Evolutionary conservation across 2,329 filamentous ascomycete species (phyloP).

Genomic region (Dactylellina drechsleri): DNA sequence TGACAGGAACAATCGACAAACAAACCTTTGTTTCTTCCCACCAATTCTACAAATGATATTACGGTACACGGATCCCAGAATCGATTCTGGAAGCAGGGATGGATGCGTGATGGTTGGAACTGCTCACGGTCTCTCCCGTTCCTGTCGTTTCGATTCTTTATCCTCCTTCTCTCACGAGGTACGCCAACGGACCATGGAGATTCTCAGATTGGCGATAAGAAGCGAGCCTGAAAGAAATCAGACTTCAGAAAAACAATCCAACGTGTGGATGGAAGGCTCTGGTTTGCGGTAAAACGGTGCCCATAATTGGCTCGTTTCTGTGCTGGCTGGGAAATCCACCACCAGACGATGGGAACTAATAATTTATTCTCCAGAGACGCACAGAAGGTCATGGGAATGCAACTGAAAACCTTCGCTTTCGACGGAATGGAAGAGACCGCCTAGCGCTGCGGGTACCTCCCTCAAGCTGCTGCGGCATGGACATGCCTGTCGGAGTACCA

Average conservation of each 20-base stretch:
- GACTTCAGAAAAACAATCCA: conserved; percentile 28
- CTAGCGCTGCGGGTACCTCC: conserved; percentile 21
- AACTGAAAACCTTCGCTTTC: conserved; percentile 24
- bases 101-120: too few relatives aligned
- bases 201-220: conserved; percentile 50
- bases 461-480: conserved; percentile 41
- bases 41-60: too few relatives aligned
- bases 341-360: conserved; percentile 36
- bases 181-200: conserved; percentile 18
- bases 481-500: conserved; percentile 27
- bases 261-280: conserved; percentile 28
- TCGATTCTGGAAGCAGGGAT: background rate
- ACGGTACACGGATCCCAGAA: background rate
- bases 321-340: conserved; percentile 31
- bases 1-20: too few relatives aligned
- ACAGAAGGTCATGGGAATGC: conserved; percentile 42
- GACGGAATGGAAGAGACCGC: conserved; percentile 15
- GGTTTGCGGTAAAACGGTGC: conserved; percentile 18
- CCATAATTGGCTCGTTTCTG: conserved; percentile 30
- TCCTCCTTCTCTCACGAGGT: conserved; percentile 26
- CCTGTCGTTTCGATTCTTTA: background rate
- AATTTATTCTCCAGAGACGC: conserved; percentile 17
- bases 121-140: background rate
- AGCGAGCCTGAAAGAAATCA: conserved; percentile 31
- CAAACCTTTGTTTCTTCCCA: background rate